Percentiles rank a stretch among this genome's conserved stretches.
phyloP scores from a whole-genome alignment of 2,329 filamentous ascomycete species.

The Microcyclosporella mali region DNA sequence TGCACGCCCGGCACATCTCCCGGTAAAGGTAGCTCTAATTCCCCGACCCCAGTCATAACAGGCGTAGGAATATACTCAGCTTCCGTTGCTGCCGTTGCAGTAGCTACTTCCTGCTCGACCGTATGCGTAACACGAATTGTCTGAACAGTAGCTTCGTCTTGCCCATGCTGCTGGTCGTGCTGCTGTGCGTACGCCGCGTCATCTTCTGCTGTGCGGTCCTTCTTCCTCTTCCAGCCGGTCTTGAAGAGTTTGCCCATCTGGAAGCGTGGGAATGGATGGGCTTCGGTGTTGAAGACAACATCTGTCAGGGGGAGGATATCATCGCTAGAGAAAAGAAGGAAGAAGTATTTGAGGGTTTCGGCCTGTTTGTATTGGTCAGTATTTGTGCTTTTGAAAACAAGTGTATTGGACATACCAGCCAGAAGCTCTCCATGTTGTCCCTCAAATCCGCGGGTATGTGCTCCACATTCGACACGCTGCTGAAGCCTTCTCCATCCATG shows the following conservation, averaged over 20 bases:
- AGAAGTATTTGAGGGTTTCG: constrained; percentile 97
- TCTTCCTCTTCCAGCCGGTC: constrained; percentile 74
- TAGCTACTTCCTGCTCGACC: constrained; percentile 8
- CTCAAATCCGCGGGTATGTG: constrained; percentile 59
- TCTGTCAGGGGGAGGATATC: constrained; percentile 79
- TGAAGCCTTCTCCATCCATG: constrained; percentile 71
- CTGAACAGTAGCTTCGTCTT: constrained; percentile 10
- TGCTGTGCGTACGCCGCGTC: constrained; percentile 4
- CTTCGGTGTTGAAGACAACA: constrained; percentile 93
- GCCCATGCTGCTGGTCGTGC: constrained; percentile 7
- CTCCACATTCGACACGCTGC: constrained; percentile 70
- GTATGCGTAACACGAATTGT: constrained; percentile 20
- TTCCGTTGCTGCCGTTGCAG: not conserved
- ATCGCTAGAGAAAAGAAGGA: constrained; percentile 80
- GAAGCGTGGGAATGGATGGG: constrained; percentile 83
- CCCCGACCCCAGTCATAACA: not conserved
- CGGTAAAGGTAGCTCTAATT: too few species aligned
- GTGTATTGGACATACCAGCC: constrained; percentile 61
- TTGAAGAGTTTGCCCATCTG: constrained; percentile 69
- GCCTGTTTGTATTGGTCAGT: constrained; percentile 52
- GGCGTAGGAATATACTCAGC: not conserved
- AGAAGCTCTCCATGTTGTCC: constrained; percentile 99
- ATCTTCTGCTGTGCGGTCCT: constrained; percentile 35
- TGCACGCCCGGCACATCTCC: not conserved
- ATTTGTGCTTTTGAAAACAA: not conserved